Evolutionary conservation across 2,329 filamentous ascomycete genomes (phyloP), one percentile per base, ranked within the genome.

Genomic region (Arthrobotrys conoides): DNA sequence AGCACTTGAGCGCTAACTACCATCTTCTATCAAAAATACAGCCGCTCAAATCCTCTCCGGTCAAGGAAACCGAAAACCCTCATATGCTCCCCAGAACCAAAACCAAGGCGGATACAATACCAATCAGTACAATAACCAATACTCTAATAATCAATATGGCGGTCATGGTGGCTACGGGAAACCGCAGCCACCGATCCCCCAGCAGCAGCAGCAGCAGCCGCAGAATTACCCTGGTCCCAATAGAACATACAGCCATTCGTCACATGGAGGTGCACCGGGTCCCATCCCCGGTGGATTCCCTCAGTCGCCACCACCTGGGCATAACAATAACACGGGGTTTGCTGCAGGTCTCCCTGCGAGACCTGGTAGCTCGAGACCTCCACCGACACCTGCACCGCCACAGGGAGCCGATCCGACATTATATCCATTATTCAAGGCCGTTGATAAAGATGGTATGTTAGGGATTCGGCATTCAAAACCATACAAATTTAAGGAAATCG

Each of bases 381-480:
- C 93, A 82, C 89, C 90, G 81, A 90, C 90, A 81, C 88, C 93
- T 79, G 85, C 88, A 80, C 86, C 86, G 84, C 87, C 82, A 84
- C 86, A 81, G 82, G 87, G 30, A 84, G 84, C 90, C 65, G 91
- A 94, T 83, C 88, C 91, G n/a, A 91, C 90, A 0, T 88, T 99
- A 18, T 90, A 93, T 84, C 92, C 92, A 3, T 87, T 98, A 27
- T 99, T 98, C 86, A 89, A 92, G 78, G 93, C 94, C 0, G 95
- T 97, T 14, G 96, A 99, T 85, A 94, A 93, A 83, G 89, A 93
- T 85, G 88, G 92, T 92, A 86, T 81, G 85, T 71, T 68, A 22
- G 12, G 38, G 12, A 48, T 12, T 14, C 70, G 48, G 63, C 48
- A 30, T 48, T 27, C 1, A 33, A 14, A 12, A 18, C n/a, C 33